Percentiles rank a stretch among this genome's conserved stretches.
These are phyloP conservation scores for Claviceps digitariae DNA, from an alignment of 2,329 filamentous ascomycete genomes.

Conservation along the genomic window DNA sequence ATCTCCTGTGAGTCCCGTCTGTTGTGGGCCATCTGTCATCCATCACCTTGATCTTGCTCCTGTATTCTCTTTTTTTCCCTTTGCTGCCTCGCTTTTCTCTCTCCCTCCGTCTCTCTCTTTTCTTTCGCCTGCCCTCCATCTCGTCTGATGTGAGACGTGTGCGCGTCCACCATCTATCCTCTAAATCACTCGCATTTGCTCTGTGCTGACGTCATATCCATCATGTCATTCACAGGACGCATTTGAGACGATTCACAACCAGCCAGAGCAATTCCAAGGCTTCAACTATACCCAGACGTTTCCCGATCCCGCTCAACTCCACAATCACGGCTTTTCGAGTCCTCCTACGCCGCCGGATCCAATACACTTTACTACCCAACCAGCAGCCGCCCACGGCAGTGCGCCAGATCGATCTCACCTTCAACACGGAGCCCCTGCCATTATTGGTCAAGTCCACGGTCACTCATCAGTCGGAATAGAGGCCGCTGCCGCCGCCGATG, in stretches of 20 bases:
- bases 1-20: conserved; percentile 2
- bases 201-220: not conserved
- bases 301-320: conserved; percentile 15
- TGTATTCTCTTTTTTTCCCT: not conserved
- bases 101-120: not conserved
- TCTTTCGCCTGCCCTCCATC: not conserved
- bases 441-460: conserved; percentile 10
- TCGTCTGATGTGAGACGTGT: no score
- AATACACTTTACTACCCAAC: conserved; percentile 14
- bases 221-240: conserved; percentile 27
- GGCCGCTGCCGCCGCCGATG: no score
- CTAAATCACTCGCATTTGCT: no score
- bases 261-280: conserved; percentile 32
- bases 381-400: conserved; percentile 8
- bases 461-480: conserved; percentile 15
- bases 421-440: conserved; percentile 13
- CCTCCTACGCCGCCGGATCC: conserved; percentile 40
- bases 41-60: not conserved
- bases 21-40: not conserved
- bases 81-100: not conserved
- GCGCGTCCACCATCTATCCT: no score
- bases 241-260: conserved; percentile 30
- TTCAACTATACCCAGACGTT: conserved; percentile 31
- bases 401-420: conserved; percentile 14
- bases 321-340: conserved; percentile 21